Base-by-base conservation (phyloP, 805 yeast species). In the Candida sithepensis region DNA sequence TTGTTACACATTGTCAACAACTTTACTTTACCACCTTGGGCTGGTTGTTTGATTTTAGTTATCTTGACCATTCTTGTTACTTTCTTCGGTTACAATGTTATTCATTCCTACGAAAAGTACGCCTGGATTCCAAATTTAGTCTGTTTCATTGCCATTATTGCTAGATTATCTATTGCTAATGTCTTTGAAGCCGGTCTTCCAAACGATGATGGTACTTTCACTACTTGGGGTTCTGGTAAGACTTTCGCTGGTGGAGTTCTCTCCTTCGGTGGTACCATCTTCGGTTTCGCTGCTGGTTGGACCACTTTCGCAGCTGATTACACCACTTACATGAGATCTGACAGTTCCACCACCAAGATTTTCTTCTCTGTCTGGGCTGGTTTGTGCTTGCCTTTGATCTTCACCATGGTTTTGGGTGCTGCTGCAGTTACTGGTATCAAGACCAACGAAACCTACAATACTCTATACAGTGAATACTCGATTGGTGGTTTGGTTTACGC, bases 201-300 rank as follows among this genome's bases (percentile, higher is more conserved):
- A 21, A 47, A 54, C 26, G 61, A 53, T 4, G 62, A 58, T 42
- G 66, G 63, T n/a, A 43, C 56, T 33, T 48, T 45, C 52, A 51
- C 49, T 18, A 66, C 66, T 20, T 65, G 68, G 69, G 71, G 67
- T 12, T 60, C 76, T 37, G 96, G 96, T 51, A 62, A 71, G 21
- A 73, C 79, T 24, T 84, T 84, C 49, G 95, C 94, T 28, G 96
- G 88, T 53, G 59, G 66, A 59, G 90, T 88, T 18, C 71, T 90
- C 48, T 81, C 92, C 19, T 88, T 85, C 56, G 96, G 96, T 63
- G 84, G 90, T 66, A 69, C 94, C 39, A 66, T 86, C 53, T 90
- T 79, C 59, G 97, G 97, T 53, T 90, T 84, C 61, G 95, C 96
- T 43, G 79, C 96, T 46, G 97, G 97, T 53, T 90, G 97, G 97